Evolutionary conservation across 768 basidiomycete genomes (phyloP).

Genomic region (Boletus rubropictus): DNA sequence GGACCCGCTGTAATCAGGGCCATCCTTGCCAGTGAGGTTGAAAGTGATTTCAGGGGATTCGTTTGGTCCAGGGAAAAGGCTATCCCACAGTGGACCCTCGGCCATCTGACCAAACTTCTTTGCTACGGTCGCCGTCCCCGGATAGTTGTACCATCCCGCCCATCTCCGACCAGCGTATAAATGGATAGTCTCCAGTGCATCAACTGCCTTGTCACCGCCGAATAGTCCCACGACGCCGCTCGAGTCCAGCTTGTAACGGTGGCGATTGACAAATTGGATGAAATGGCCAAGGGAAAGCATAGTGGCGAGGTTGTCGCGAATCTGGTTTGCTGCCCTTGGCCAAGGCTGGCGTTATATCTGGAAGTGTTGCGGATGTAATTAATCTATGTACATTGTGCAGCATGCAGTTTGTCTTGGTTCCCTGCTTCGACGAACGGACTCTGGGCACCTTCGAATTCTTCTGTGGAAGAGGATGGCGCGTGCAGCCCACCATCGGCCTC

Average conservation of each 20-base stretch:
- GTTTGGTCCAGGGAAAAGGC: slow-evolving; percentile 30
- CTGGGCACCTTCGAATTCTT: background rate
- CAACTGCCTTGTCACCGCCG: slow-evolving; percentile 29
- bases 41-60: slow-evolving; percentile 25
- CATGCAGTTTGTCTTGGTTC: background rate
- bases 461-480: background rate
- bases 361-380: background rate
- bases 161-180: slow-evolving; percentile 26
- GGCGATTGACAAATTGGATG: slow-evolving; percentile 9
- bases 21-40: slow-evolving; percentile 23
- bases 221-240: slow-evolving; percentile 31
- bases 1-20: slow-evolving; percentile 69
- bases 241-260: slow-evolving; percentile 19
- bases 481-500: background rate
- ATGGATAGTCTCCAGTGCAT: slow-evolving; percentile 32
- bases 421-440: background rate
- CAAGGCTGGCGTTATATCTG: slow-evolving; percentile 8
- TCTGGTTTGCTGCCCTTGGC: background rate
- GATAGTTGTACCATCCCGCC: slow-evolving; percentile 35
- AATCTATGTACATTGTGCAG: background rate
- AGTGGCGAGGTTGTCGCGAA: background rate
- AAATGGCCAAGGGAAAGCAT: slow-evolving; percentile 15
- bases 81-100: slow-evolving; percentile 24
- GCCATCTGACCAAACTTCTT: slow-evolving; percentile 31
- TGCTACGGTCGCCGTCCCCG: slow-evolving; percentile 29